Conservation (phyloP, 2,329 filamentous ascomycete genomes). For the Botrytis medusae region DNA sequence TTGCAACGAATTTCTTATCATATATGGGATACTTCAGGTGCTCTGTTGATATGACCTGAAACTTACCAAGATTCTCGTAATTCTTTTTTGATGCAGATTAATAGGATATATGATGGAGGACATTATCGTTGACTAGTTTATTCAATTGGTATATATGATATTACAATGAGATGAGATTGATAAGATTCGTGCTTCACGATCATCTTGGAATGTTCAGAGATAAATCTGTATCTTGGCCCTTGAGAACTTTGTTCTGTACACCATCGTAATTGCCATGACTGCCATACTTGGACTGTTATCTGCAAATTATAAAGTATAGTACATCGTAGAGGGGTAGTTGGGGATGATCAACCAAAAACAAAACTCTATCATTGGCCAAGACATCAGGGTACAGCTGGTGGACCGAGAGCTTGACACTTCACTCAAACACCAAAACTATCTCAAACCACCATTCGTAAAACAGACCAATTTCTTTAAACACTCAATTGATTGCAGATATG, state of each 20-base stretch:
- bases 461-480: not conserved
- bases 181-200: not conserved
- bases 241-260: not conserved
- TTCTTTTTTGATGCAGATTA: slow-evolving; percentile 7
- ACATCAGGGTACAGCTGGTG: slow-evolving; percentile 12
- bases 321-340: not conserved
- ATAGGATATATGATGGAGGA: not conserved
- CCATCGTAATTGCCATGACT: slow-evolving; percentile 11
- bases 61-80: not conserved
- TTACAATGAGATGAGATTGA: slow-evolving; percentile 3
- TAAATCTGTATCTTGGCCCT: not conserved
- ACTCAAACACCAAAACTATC: slow-evolving; percentile 17
- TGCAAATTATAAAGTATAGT: not conserved
- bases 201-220: not conserved
- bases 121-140: slow-evolving; percentile 5
- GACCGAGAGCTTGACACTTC: slow-evolving; percentile 18
- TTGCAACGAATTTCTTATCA: slow-evolving; percentile 16
- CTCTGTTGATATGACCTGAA: slow-evolving; percentile 12
- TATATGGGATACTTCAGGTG: slow-evolving; percentile 4
- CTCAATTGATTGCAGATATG: slow-evolving; percentile 6
- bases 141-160: slow-evolving; percentile 4
- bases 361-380: slow-evolving; percentile 20
- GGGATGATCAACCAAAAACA: slow-evolving; percentile 1
- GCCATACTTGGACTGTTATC: not conserved
- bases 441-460: not conserved